Evolutionary conservation across 2,329 filamentous ascomycete species (phyloP).

Genomic region (Leptodontidium sp.): DNA sequence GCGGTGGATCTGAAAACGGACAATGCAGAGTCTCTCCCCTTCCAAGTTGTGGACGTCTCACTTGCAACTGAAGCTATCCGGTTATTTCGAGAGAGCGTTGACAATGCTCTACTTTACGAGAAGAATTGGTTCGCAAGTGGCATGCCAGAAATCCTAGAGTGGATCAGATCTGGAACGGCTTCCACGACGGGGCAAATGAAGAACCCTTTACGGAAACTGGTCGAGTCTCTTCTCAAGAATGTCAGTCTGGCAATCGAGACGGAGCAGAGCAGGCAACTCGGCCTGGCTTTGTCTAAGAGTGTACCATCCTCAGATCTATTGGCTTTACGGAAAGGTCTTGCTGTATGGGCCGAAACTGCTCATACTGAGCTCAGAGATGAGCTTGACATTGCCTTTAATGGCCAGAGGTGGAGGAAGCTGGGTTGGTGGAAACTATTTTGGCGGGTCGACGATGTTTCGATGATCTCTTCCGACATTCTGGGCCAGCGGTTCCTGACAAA

Average conservation of each 20-base stretch:
- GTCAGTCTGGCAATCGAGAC: slow-evolving; percentile 59
- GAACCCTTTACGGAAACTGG: slow-evolving; percentile 69
- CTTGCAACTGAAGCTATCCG: slow-evolving; percentile 69
- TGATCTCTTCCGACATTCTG: slow-evolving; percentile 83
- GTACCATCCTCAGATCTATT: slow-evolving; percentile 50
- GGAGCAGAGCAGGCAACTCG: slow-evolving; percentile 52
- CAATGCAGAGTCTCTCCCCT: slow-evolving; percentile 49
- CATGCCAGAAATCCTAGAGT: slow-evolving; percentile 68
- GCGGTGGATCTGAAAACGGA: slow-evolving; percentile 64
- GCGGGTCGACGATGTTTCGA: slow-evolving; percentile 89
- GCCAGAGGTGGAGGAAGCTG: slow-evolving; percentile 80
- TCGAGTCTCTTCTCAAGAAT: slow-evolving; percentile 70
- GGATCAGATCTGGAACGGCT: slow-evolving; percentile 63
- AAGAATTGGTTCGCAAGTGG: slow-evolving; percentile 78
- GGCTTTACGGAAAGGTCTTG: slow-evolving; percentile 65
- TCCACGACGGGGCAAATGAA: slow-evolving; percentile 61
- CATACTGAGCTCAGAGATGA: slow-evolving; percentile 85
- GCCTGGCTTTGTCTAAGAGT: slow-evolving; percentile 46
- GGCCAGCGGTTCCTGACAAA: slow-evolving; percentile 77
- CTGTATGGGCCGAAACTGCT: slow-evolving; percentile 78
- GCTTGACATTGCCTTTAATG: slow-evolving; percentile 79
- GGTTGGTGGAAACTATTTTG: slow-evolving; percentile 96
- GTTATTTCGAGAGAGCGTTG: slow-evolving; percentile 72
- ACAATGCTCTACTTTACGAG: slow-evolving; percentile 77
- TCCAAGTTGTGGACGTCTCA: slow-evolving; percentile 69